Conservation (phyloP, 768 basidiomycete genomes). For the Boletus rubropictus region DNA sequence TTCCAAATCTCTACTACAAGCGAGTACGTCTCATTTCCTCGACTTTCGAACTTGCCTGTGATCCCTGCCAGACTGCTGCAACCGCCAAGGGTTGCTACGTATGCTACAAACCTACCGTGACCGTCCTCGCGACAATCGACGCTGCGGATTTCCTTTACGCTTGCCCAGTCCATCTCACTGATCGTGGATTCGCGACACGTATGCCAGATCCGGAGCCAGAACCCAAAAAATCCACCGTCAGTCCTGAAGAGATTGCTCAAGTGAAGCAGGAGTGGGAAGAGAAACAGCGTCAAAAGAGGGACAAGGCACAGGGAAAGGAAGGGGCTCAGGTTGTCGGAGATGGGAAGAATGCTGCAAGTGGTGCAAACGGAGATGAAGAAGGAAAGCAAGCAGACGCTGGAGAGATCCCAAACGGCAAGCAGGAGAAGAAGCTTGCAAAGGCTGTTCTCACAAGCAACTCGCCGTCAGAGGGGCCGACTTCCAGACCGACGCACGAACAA, state of each 20-base stretch:
- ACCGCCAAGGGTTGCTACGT: conserved; percentile 75
- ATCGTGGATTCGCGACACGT: conserved; percentile 66
- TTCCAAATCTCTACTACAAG: conserved; percentile 85
- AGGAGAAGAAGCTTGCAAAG: conserved; percentile 22
- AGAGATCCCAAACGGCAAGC: conserved; percentile 24
- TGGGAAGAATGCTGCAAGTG: conserved; percentile 15
- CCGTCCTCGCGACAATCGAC: conserved; percentile 79
- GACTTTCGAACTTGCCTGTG: not conserved
- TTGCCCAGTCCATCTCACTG: conserved; percentile 75
- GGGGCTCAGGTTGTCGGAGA: conserved; percentile 30
- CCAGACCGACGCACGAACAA: conserved; percentile 57
- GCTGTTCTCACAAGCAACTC: conserved; percentile 21
- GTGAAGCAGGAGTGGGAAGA: conserved; percentile 79
- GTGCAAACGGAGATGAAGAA: conserved; percentile 26
- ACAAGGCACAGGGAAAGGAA: conserved; percentile 47
- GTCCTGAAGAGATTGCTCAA: conserved; percentile 69
- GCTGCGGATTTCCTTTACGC: conserved; percentile 83
- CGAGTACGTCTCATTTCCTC: conserved; percentile 48
- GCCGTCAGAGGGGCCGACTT: conserved; percentile 28
- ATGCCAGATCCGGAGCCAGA: conserved; percentile 40
- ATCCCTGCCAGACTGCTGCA: conserved; percentile 54
- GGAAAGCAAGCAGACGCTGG: conserved; percentile 31
- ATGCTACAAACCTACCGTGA: conserved; percentile 75
- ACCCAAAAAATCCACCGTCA: conserved; percentile 31
- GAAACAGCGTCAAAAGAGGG: conserved; percentile 55